A percentile compares a stretch with the other conserved stretches of the same genome.
phyloP scores from a whole-genome alignment of 2,329 filamentous ascomycete species.

The Verticillium albo-atrum region DNA sequence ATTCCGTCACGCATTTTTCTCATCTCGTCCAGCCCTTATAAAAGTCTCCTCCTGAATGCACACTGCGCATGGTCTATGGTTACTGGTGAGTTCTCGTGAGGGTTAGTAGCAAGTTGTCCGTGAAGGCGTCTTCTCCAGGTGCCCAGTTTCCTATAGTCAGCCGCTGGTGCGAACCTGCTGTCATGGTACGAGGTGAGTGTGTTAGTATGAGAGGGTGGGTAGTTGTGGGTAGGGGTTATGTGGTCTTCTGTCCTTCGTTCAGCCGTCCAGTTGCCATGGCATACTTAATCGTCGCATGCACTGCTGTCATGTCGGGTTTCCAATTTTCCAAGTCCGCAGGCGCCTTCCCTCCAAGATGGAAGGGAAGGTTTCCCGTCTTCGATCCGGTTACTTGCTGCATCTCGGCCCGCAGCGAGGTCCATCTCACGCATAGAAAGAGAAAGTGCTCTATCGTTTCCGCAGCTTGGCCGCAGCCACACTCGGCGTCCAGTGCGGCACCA shows the following conservation, averaged over 20 bases:
- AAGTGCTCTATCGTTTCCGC: conserved; percentile 21
- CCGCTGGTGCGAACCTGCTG: not conserved
- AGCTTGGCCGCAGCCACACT: conserved; percentile 7
- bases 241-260: not conserved
- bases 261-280: conserved; percentile 20
- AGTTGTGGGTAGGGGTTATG: not conserved
- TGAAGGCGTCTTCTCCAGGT: conserved; percentile 1
- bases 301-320: conserved; percentile 21
- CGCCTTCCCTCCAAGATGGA: not conserved
- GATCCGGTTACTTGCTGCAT: not conserved
- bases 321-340: conserved; percentile 15
- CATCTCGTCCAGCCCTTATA: not conserved
- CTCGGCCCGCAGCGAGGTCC: conserved; percentile 10
- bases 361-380: not conserved
- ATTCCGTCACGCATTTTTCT: not conserved
- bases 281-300: conserved; percentile 22
- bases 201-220: not conserved
- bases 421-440: conserved; percentile 20
- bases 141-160: not conserved
- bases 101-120: not conserved
- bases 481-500: not conserved
- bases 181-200: not conserved
- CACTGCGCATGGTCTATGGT: not conserved
- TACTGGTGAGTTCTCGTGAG: not conserved
- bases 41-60: not conserved